Conservation (phyloP, 257 asterid genomes). For the Nicotiana obtusifolia region DNA sequence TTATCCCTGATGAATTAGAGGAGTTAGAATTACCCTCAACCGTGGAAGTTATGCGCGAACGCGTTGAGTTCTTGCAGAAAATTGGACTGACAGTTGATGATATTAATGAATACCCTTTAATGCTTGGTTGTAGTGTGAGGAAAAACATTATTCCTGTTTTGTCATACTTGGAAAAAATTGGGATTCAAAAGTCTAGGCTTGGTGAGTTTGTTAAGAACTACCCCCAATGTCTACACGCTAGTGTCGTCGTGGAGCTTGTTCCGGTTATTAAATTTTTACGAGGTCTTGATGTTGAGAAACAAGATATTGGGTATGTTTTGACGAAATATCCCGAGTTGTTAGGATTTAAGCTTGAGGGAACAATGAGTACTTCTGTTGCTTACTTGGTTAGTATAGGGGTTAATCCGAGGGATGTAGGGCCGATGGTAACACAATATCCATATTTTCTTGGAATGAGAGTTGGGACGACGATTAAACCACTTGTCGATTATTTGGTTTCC, state of each 20-base stretch:
- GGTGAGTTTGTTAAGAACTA: constrained; percentile 78
- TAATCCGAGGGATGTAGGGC: constrained; percentile 86
- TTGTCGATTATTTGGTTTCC: constrained; percentile 81
- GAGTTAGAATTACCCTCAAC: constrained; percentile 81
- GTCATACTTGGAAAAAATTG: constrained; percentile 77
- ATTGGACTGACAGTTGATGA: constrained; percentile 73
- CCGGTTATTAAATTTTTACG: constrained; percentile 66
- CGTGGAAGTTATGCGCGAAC: constrained; percentile 84
- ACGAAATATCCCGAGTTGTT: constrained; percentile 83
- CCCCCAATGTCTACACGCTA: constrained; percentile 78
- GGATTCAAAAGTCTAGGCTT: constrained; percentile 68
- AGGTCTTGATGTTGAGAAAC: constrained; percentile 91
- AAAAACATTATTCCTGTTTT: constrained; percentile 78
- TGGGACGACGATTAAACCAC: constrained; percentile 83
- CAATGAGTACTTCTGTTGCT: constrained; percentile 89
- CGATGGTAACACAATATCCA: constrained; percentile 93
- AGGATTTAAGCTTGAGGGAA: constrained; percentile 90
- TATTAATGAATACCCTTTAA: constrained; percentile 75
- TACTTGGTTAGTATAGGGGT: constrained; percentile 90
- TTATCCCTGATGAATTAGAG: constrained; percentile 77
- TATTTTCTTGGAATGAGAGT: constrained; percentile 92
- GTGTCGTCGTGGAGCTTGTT: constrained; percentile 88
- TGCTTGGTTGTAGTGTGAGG: constrained; percentile 86
- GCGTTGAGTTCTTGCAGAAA: constrained; percentile 85
- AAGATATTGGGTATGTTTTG: constrained; percentile 75